Percentiles rank a stretch among this genome's conserved stretches.
These are phyloP conservation scores for Fusarium newnesense DNA, from an alignment of 2,329 filamentous ascomycete genomes.

Conservation along the genomic window DNA sequence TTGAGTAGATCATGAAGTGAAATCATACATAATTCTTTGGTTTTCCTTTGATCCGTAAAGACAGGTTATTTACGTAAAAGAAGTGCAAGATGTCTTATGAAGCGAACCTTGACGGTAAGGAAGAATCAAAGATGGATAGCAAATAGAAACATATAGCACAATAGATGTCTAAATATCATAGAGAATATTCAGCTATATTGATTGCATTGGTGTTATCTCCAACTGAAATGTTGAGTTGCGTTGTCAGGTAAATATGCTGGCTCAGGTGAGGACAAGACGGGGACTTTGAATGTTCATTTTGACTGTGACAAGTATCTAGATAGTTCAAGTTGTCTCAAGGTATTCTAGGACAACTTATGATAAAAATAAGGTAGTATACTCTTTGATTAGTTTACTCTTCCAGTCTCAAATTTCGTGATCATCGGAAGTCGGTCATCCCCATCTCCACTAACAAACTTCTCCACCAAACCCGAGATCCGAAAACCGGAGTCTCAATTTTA, in stretches of 20 bases:
- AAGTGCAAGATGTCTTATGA: too few species aligned
- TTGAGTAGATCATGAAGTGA: too few species aligned
- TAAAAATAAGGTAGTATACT: too few species aligned
- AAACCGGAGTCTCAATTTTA: background rate
- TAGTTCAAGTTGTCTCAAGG: too few species aligned
- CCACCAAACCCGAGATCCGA: conserved; percentile 13
- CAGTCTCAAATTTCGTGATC: background rate
- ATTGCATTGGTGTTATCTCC: rapidly evolving
- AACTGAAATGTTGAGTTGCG: rapidly evolving
- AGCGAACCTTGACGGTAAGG: too few species aligned
- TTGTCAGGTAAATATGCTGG: background rate
- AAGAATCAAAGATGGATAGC: too few species aligned
- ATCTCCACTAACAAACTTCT: background rate
- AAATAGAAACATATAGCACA: rapidly evolving
- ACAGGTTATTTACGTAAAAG: too few species aligned
- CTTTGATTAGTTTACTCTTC: too few species aligned
- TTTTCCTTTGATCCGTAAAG: too few species aligned
- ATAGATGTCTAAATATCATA: rapidly evolving
- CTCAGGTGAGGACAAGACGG: background rate
- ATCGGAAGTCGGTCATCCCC: background rate
- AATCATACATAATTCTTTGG: too few species aligned
- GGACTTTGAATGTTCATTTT: background rate
- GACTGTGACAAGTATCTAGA: too few species aligned
- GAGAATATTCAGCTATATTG: rapidly evolving
- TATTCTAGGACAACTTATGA: background rate